A percentile compares a stretch with the other conserved stretches of the same genome.
Conservation (phyloP, 192 early-diverging fungal genomes). For the Obelidium mucronatum region DNA sequence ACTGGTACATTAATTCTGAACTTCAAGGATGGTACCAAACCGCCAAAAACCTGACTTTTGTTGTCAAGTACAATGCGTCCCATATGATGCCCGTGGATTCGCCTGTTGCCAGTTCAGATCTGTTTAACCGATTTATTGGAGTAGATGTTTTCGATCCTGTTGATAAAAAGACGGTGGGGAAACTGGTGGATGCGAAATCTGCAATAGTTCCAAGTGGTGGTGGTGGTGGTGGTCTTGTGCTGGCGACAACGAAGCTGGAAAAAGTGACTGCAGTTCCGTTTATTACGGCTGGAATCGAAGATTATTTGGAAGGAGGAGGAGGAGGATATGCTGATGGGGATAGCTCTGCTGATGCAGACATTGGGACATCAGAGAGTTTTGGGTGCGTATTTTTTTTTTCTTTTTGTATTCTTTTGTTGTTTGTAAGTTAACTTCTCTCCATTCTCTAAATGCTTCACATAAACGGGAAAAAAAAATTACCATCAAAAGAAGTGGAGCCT, state of each 20-base stretch:
- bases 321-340: no score
- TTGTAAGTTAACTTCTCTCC: no score
- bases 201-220: not conserved
- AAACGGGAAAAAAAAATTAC: no score
- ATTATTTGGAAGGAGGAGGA: no score
- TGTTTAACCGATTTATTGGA: conserved; percentile 63
- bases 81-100: conserved; percentile 78
- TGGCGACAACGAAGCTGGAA: not conserved
- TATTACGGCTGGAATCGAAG: not conserved
- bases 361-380: not conserved
- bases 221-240: not conserved
- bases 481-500: not conserved
- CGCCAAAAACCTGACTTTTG: conserved; percentile 69
- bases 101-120: conserved; percentile 65
- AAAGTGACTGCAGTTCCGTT: not conserved
- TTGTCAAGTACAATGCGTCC: conserved; percentile 63
- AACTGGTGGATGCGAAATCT: not conserved
- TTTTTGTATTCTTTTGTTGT: not conserved
- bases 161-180: not conserved
- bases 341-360: no score
- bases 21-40: conserved; percentile 54
- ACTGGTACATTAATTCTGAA: conserved; percentile 61
- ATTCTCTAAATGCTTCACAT: no score
- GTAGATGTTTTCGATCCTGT: not conserved
- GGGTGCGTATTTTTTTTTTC: not conserved